Evolutionary conservation across 306 rosid genomes (phyloP), one percentile per base, ranked within the genome.

Genomic region (Castanea mollissima): DNA sequence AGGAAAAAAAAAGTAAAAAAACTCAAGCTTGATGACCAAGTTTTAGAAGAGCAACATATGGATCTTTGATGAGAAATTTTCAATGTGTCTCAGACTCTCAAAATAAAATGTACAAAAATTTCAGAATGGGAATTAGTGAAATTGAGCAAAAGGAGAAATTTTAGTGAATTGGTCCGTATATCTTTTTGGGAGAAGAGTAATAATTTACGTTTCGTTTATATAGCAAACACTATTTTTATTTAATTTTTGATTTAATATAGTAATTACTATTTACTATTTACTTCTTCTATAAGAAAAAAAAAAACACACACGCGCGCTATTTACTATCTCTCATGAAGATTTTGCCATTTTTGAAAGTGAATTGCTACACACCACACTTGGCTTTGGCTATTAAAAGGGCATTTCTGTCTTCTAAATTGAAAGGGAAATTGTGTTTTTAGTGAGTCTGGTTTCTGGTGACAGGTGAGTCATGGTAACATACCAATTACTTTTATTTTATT

Each of bases 11-110:
- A 76, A n/a, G 32, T 35, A 29, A 25, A 25, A 23, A 65, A 46
- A 76, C 35, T 54, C 20, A 58, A 38, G 52, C 79, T 76, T 59
- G 44, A 6, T 14, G 74, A 58, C 55, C 56, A 81, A 76, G 80
- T 60, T 41, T 41, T 73, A 31, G 16, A 18, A 25, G 62, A 73
- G 65, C 75, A 38, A 23, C 14, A 56, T 55, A 19, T 6, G 63
- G 59, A n/a, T 31, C 56, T 70, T 25, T 46, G n/a, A 19, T 14
- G 29, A 57, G 57, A 72, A 57, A 59, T 19, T 4, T 58, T 49
- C 54, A 41, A 41, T 0, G 46, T 8, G 46, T 41, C 46, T 41
- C 16, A 12, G 54, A 49, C 54, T 1, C 12, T 13, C 10, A 16
- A 20, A 46, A 9, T 2, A 12, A 59, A 11, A 9, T 59, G 31